Percentiles rank a stretch among this genome's conserved stretches.
These are phyloP conservation scores for Phtheirospermum japonicum DNA, from an alignment of 257 asterid genomes.

Conservation along the genomic window DNA sequence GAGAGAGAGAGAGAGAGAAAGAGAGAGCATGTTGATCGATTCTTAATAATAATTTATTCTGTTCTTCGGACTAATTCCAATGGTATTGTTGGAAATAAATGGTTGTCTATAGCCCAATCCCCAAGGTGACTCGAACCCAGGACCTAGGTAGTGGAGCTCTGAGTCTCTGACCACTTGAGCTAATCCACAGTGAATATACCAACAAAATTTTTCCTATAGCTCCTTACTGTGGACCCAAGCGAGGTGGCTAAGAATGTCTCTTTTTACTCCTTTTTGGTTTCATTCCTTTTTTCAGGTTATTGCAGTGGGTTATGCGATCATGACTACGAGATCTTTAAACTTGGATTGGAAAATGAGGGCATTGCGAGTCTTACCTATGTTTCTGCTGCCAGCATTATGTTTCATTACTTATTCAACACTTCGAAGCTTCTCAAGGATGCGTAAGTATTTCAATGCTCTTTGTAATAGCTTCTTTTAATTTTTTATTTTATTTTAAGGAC, in stretches of 20 bases:
- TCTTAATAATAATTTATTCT: no score
- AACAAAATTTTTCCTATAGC: background rate
- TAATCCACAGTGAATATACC: no score
- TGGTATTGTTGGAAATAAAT: background rate
- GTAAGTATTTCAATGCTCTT: slow-evolving; percentile 50
- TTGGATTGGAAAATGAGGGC: slow-evolving; percentile 91
- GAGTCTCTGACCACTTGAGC: no score
- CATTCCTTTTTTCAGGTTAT: slow-evolving; percentile 47
- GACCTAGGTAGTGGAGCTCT: no score
- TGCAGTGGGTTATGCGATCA: slow-evolving; percentile 80
- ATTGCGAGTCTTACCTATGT: slow-evolving; percentile 78
- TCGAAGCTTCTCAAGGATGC: slow-evolving; percentile 63
- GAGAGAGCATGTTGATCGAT: no score
- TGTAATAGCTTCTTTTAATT: background rate
- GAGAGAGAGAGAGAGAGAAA: no score
- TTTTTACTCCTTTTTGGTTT: background rate
- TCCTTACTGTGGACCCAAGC: background rate
- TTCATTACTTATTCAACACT: slow-evolving; percentile 49
- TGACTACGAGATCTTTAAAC: slow-evolving; percentile 68
- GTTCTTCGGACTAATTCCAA: no score
- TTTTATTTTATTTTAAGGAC: no score
- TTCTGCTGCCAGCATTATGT: slow-evolving; percentile 69
- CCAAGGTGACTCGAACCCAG: no score
- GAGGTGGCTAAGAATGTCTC: background rate
- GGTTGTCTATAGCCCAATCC: background rate